Evolutionary conservation across 164 flowering plant genomes (phyloP).

Genomic region (Nymphaea colorata): DNA sequence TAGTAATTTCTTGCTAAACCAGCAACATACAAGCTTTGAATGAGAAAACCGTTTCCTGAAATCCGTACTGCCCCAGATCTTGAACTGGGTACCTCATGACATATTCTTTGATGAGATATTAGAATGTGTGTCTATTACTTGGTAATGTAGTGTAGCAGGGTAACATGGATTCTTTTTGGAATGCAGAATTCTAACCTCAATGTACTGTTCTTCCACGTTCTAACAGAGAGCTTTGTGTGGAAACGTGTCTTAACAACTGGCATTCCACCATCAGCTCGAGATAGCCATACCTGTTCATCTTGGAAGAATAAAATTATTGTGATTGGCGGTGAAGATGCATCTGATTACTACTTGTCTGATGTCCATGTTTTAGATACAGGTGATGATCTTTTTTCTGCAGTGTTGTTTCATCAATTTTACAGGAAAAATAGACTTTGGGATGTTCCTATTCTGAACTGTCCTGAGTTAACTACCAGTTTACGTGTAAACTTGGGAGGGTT

Average conservation of each 20-base stretch:
- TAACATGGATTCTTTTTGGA: too few species aligned
- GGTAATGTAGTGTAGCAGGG: too few species aligned
- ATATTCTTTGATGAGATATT: too few species aligned
- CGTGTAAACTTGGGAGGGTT: too few species aligned
- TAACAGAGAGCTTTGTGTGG: conserved; percentile 76
- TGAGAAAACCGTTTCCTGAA: too few species aligned
- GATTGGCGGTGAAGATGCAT: conserved; percentile 89
- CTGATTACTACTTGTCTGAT: conserved; percentile 78
- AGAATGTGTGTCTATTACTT: too few species aligned
- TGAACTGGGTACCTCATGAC: too few species aligned
- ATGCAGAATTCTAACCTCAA: too few species aligned
- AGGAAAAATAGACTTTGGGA: not conserved
- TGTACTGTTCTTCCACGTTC: not conserved
- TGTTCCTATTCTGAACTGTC: not conserved
- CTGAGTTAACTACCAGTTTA: too few species aligned
- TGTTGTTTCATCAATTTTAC: not conserved
- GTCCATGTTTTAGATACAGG: conserved; percentile 92
- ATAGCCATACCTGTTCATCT: conserved; percentile 91
- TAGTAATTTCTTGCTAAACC: too few species aligned
- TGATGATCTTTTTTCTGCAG: conserved; percentile 4
- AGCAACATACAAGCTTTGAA: too few species aligned
- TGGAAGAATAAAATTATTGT: conserved; percentile 78
- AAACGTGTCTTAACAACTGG: conserved; percentile 61
- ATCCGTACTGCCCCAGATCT: too few species aligned
- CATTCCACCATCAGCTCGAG: conserved; percentile 77